phyloP scores from a whole-genome alignment of 1,139 yeast species.

The Candida mesenterica region DNA sequence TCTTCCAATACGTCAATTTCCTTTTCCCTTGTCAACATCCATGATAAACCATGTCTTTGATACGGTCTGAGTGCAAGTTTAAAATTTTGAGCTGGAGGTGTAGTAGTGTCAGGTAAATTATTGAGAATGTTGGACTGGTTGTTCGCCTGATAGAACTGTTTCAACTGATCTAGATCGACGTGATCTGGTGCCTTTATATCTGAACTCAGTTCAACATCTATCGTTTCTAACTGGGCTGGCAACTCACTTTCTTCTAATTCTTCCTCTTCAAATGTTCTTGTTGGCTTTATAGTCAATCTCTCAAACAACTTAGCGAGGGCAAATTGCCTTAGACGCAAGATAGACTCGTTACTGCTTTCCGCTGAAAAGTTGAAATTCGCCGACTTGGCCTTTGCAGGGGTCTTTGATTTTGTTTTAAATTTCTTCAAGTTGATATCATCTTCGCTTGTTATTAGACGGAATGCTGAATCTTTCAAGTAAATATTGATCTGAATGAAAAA shows the following conservation, averaged over 20 bases:
- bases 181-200: conserved; percentile 35
- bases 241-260: conserved; percentile 6
- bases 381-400: conserved; percentile 14
- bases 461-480: conserved; percentile 53
- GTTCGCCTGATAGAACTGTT: conserved; percentile 68
- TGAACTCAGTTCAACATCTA: conserved; percentile 9
- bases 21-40: conserved; percentile 74
- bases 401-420: conserved; percentile 7
- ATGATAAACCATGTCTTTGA: conserved; percentile 76
- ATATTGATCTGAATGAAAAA: conserved; percentile 65
- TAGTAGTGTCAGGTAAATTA: conserved; percentile 58
- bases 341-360: conserved; percentile 58
- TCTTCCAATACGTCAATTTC: conserved; percentile 43
- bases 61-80: conserved; percentile 60
- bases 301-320: conserved; percentile 60
- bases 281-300: conserved; percentile 28
- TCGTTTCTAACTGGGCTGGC: conserved; percentile 6
- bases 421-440: conserved; percentile 7
- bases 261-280: conserved; percentile 8
- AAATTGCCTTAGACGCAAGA: conserved; percentile 52
- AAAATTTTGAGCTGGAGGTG: conserved; percentile 58
- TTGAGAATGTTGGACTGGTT: conserved; percentile 51
- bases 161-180: conserved; percentile 69
- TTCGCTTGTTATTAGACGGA: conserved; percentile 21
- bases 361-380: conserved; percentile 25